Evolutionary conservation across 768 basidiomycete genomes (phyloP), one percentile per base, ranked within the genome.

Genomic region (Panaeolus papilionaceus): DNA sequence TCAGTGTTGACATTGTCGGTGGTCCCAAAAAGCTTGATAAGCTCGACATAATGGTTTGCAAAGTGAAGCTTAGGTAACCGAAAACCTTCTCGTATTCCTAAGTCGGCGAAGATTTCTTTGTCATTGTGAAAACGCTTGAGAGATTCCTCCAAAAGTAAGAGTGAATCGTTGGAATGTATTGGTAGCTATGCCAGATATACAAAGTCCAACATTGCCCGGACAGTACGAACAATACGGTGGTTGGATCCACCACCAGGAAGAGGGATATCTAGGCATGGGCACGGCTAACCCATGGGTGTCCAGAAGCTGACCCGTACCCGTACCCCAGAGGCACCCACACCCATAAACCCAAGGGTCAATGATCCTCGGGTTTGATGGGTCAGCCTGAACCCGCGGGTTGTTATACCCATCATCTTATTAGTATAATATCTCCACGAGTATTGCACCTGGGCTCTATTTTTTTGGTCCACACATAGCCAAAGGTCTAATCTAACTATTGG

Each of bases 21-120:
- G 1, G 78, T 75, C 1, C 77, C 79, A 67, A 72, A 72, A 12
- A 69, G 61, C 54, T 73, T 64, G 26, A 83, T 80, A 0, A 61
- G 54, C 0, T 66, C 16, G 0, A 63, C 39, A 66, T 81, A 80
- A 62, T 81, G 79, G 0, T 63, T 28, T 4, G 75, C 38, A 8
- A 67, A 73, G 64, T 81, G 80, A 4, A 80, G 66, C 63, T 83
- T 83, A 0, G 79, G 80, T 16, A 83, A 72, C 26, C 80, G 75
- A 68, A 83, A 82, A 40, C 79, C 54, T 1, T 69, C 39, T 0
- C 75, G 73, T n/a, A 79, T 73, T 16, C 71, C 74, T 7, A 76
- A 69, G 38, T 26, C n/a, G 0, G 65, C 28, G 26, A 72, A 81
- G 1, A 79, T 68, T 12, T 71, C 51, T 61, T 83, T 83, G 70